These are phyloP conservation scores for Backusella sp. DNA, from an alignment of 192 early-diverging fungal genomes.

Conservation along the genomic window DNA sequence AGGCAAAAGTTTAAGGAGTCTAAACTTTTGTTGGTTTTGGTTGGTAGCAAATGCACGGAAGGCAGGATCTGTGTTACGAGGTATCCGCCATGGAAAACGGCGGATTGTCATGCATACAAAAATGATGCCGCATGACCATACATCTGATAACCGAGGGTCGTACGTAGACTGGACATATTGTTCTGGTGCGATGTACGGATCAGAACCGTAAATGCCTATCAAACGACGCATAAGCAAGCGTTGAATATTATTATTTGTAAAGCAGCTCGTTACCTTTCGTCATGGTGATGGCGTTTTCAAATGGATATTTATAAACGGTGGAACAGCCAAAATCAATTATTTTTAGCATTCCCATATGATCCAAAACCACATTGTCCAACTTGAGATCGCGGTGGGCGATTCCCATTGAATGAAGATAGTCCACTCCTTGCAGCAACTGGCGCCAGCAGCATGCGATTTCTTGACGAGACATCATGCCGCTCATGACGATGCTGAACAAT, in stretches of 20 bases:
- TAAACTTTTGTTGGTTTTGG: conserved; percentile 22
- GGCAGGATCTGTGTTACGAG: conserved; percentile 55
- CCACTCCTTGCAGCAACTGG: conserved; percentile 73
- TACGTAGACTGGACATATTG: conserved; percentile 67
- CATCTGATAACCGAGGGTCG: conserved; percentile 80
- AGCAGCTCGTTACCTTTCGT: conserved; percentile 42
- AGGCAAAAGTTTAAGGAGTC: conserved; percentile 58
- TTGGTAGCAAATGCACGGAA: conserved; percentile 30
- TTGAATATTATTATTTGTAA: background rate
- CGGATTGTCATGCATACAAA: conserved; percentile 75
- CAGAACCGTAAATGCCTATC: conserved; percentile 84
- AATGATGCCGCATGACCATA: conserved; percentile 93
- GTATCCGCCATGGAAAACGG: conserved; percentile 69
- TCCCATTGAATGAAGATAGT: conserved; percentile 74
- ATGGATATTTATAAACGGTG: conserved; percentile 85
- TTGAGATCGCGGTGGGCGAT: conserved; percentile 87
- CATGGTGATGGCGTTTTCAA: conserved; percentile 52
- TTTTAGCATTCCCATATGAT: conserved; percentile 67
- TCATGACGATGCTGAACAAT: conserved; percentile 79
- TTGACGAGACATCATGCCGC: conserved; percentile 68
- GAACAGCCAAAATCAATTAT: conserved; percentile 92
- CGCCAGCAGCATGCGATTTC: conserved; percentile 86
- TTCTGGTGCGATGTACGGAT: conserved; percentile 97
- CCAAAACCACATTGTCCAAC: conserved; percentile 82
- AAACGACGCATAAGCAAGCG: background rate